phyloP scores from a whole-genome alignment of 768 basidiomycete species.

The Boletus reticulatus region DNA sequence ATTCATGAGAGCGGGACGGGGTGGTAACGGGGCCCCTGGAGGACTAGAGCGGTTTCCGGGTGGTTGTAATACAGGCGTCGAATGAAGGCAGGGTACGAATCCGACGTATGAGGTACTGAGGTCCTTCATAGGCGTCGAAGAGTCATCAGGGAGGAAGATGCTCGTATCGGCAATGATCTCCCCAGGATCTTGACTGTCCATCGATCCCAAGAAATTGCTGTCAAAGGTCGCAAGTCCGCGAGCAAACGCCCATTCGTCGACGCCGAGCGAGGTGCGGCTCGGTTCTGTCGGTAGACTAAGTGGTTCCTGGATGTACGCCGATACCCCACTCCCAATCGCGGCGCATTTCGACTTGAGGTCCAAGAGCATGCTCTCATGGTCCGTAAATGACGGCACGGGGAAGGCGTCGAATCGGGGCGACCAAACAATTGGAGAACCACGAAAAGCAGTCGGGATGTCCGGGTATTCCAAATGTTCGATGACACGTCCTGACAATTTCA shows the following conservation, averaged over 20 bases:
- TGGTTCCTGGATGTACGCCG: slow-evolving; percentile 10
- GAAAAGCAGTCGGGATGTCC: slow-evolving; percentile 43
- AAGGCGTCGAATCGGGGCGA: slow-evolving; percentile 28
- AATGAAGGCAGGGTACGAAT: not conserved
- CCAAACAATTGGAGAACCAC: slow-evolving; percentile 34
- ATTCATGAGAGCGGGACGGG: slow-evolving; percentile 22
- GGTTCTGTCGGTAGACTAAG: not conserved
- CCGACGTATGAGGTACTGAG: not conserved
- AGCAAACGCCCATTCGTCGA: slow-evolving; percentile 39
- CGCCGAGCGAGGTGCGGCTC: slow-evolving; percentile 11
- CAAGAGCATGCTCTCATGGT: slow-evolving; percentile 37
- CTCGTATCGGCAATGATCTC: slow-evolving; percentile 3
- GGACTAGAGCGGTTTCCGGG: slow-evolving; percentile 12
- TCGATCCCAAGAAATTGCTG: slow-evolving; percentile 11
- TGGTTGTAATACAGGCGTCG: not conserved
- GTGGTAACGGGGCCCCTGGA: slow-evolving; percentile 20
- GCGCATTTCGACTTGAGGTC: slow-evolving; percentile 34
- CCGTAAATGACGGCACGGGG: slow-evolving; percentile 20
- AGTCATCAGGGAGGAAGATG: slow-evolving; percentile 10
- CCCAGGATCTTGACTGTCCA: slow-evolving; percentile 1
- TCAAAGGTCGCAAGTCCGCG: slow-evolving; percentile 29
- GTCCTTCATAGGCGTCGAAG: slow-evolving; percentile 10
- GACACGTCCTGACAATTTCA: slow-evolving; percentile 22
- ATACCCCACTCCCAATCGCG: slow-evolving; percentile 18
- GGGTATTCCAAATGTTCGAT: slow-evolving; percentile 34